Percentiles rank a stretch among this genome's conserved stretches.
These are phyloP conservation scores for Cyclostephanos tholiformis DNA, from an alignment of 108 stramenopile genomes.

Conservation along the genomic window DNA sequence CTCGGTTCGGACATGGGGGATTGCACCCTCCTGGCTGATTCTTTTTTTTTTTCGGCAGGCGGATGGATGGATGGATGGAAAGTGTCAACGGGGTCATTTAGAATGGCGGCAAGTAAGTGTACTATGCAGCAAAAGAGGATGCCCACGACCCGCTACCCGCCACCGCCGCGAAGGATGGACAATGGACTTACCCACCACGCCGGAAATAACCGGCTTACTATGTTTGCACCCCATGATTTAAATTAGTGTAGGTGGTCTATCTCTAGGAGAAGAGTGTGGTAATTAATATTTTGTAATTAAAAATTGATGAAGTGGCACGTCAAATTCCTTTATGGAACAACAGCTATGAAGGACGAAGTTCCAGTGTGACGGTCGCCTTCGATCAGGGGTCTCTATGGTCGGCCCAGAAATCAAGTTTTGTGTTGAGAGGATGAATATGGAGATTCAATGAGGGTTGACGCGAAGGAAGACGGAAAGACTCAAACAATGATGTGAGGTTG, in stretches of 20 bases:
- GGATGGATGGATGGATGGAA: not conserved
- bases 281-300: not conserved
- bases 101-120: not conserved
- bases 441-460: too few species aligned
- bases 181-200: not conserved
- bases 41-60: not conserved
- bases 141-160: not conserved
- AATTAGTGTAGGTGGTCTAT: too few species aligned
- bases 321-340: too few species aligned
- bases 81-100: not conserved
- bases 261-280: not conserved
- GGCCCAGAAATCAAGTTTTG: too few species aligned
- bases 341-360: too few species aligned
- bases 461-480: too few species aligned
- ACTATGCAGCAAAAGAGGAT: not conserved
- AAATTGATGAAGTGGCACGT: too few species aligned
- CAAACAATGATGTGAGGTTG: too few species aligned
- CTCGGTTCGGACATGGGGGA: constrained; percentile 1
- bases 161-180: not conserved
- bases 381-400: too few species aligned
- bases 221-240: not conserved
- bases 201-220: not conserved
- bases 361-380: too few species aligned
- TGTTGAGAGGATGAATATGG: too few species aligned
- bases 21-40: not conserved